These are phyloP conservation scores for Podaxis carcinomalis DNA, from an alignment of 768 basidiomycete species.

Conservation along the genomic window DNA sequence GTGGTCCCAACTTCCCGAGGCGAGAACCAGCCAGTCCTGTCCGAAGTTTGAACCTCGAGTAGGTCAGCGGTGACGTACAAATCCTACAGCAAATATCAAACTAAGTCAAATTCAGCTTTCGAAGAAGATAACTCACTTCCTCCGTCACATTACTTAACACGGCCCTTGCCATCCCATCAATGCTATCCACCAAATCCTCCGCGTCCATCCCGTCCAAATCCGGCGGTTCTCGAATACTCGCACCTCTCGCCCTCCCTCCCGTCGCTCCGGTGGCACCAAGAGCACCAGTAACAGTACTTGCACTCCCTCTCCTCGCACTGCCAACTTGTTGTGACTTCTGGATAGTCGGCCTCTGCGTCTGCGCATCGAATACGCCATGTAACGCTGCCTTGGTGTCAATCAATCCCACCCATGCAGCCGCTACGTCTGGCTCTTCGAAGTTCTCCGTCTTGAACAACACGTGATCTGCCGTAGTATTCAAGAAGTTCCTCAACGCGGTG, in stretches of 20 bases:
- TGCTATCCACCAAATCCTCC: conserved; percentile 70
- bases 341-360: conserved; percentile 58
- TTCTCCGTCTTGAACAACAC: conserved; percentile 36
- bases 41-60: conserved; percentile 75
- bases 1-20: conserved; percentile 46
- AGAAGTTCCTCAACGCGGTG: conserved; percentile 53
- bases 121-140: conserved; percentile 45
- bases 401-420: conserved; percentile 42
- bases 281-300: conserved; percentile 4
- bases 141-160: conserved; percentile 74
- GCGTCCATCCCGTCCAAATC: conserved; percentile 61
- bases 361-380: conserved; percentile 41
- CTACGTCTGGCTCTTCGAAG: conserved; percentile 40
- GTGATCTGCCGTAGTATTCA: conserved; percentile 53
- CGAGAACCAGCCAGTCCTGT: conserved; percentile 78
- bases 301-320: conserved; percentile 2
- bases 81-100: conserved; percentile 42
- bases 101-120: conserved; percentile 2
- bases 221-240: conserved; percentile 46
- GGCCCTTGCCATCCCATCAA: conserved; percentile 74
- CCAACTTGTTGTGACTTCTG: not conserved
- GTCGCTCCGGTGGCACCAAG: conserved; percentile 16
- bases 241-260: conserved; percentile 28
- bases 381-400: conserved; percentile 38
- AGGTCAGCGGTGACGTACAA: conserved; percentile 74